Conservation (phyloP, 2,329 filamentous ascomycete genomes). For the Xylaria sp. region DNA sequence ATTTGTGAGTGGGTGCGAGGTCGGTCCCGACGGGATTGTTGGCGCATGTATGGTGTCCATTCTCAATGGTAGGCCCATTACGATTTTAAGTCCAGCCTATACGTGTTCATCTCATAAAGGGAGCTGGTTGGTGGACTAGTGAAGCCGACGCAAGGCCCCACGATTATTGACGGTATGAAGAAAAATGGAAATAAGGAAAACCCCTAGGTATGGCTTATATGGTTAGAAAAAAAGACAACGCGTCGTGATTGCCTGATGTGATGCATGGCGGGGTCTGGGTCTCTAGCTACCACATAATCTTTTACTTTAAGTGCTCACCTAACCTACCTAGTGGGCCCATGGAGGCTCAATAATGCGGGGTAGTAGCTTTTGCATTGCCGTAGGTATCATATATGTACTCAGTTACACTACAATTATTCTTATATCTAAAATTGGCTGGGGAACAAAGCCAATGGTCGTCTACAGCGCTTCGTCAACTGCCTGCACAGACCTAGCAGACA, state of each 20-base stretch:
- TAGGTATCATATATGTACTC: neutral
- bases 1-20: slow-evolving; percentile 68
- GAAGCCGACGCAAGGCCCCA: neutral
- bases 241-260: slow-evolving; percentile 31
- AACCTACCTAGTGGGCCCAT: neutral
- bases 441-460: too few relatives aligned
- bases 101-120: slow-evolving; percentile 16
- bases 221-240: slow-evolving; percentile 8
- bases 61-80: slow-evolving; percentile 52
- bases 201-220: slow-evolving; percentile 4
- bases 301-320: neutral
- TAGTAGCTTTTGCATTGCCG: neutral
- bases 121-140: neutral
- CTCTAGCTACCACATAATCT: neutral
- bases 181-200: neutral
- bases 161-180: neutral
- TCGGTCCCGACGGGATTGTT: slow-evolving; percentile 78
- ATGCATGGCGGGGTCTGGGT: slow-evolving; percentile 26
- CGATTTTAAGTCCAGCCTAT: slow-evolving; percentile 20
- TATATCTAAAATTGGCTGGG: too few relatives aligned
- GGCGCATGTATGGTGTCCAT: slow-evolving; percentile 70
- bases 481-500: too few relatives aligned
- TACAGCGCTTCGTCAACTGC: too few relatives aligned
- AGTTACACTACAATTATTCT: neutral
- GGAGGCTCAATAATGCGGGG: slow-evolving; percentile 4